Evolutionary conservation across 768 basidiomycete genomes (phyloP), one percentile per base, ranked within the genome.

Genomic region (Termitomyces sp.): DNA sequence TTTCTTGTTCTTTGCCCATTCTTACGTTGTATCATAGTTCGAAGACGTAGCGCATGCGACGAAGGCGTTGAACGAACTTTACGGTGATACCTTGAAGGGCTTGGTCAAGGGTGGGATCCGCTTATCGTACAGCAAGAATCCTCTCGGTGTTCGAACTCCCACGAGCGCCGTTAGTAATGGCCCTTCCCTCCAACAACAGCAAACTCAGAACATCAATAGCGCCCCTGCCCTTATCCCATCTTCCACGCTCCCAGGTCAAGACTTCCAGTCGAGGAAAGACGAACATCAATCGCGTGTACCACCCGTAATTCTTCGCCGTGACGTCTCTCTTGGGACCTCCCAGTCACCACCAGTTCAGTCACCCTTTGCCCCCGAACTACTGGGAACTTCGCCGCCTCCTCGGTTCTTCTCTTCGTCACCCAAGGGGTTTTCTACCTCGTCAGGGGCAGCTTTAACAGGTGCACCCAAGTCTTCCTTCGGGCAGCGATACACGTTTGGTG

Each of bases 61-160:
- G 7, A 85, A 82, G 66, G 91, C 96, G n/a, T 78, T 98, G 64
- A 83, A 87, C 55, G 89, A 94, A 44, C 76, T 98, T 57, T 94
- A 97, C 53, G 97, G 97, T 23, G 81, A 94, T 66, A 91, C 84
- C n/a, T 77, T 99, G 39, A 84, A 85, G 56, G 95, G 96, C 7
- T 74, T 95, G 25, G 89, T 99, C 67, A 98, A 97, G 73, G 91
- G 93, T 56, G 91, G 93, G n/a, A 98, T 99, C 57, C 86, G 97
- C 38, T 73, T 99, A 52, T 97, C 94, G 7, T 99, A 96, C 72
- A 96, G 94, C 73, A 98, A 97, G 81, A 97, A 98, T 68, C 94
- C 95, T 7, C 80, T 98, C n/a, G 95, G 95, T 43, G 89, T 92
- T 48, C 86, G 90, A 45, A 90, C 89, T 7, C 86, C 89, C 11